Conservation (phyloP, 2,329 filamentous ascomycete genomes). For the Colletotrichum eleusines region DNA sequence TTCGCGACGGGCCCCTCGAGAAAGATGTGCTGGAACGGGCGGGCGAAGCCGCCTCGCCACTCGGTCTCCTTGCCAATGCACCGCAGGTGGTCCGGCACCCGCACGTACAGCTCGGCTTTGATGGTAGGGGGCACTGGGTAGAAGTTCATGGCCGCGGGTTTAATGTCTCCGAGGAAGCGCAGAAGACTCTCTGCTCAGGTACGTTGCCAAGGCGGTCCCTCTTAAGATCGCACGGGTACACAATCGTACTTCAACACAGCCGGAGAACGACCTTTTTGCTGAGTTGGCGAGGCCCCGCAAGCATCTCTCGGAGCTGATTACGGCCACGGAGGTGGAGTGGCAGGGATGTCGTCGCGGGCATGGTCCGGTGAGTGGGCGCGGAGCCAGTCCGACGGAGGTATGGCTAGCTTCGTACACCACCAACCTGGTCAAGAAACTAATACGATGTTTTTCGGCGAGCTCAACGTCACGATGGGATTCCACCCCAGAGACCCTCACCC, state of each 20-base stretch:
- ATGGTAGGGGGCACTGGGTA: slow-evolving; percentile 50
- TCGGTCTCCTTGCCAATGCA: slow-evolving; percentile 51
- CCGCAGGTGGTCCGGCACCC: slow-evolving; percentile 52
- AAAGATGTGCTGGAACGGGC: slow-evolving; percentile 53
- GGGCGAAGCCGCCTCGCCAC: slow-evolving; percentile 54
- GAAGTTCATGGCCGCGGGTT: slow-evolving; percentile 49
- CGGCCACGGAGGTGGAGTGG: not conserved
- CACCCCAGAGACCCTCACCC: slow-evolving; percentile 1
- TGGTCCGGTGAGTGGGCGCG: not conserved
- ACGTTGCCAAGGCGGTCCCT: too few relatives aligned
- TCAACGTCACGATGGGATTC: not conserved
- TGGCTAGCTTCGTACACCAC: too few relatives aligned
- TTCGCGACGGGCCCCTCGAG: slow-evolving; percentile 54
- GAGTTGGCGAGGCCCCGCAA: not conserved
- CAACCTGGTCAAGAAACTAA: not conserved
- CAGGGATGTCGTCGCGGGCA: not conserved
- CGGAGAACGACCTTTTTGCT: not conserved
- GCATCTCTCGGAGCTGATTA: not conserved
- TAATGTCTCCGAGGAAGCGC: not conserved
- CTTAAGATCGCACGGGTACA: too few relatives aligned
- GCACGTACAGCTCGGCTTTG: slow-evolving; percentile 51
- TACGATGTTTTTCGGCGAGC: not conserved
- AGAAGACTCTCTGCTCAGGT: not conserved
- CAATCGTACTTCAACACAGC: too few relatives aligned
- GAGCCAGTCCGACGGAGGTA: not conserved